Evolutionary conservation across 2,329 filamentous ascomycete genomes (phyloP).

Genomic region (Aspergillus quadrilineatus): DNA sequence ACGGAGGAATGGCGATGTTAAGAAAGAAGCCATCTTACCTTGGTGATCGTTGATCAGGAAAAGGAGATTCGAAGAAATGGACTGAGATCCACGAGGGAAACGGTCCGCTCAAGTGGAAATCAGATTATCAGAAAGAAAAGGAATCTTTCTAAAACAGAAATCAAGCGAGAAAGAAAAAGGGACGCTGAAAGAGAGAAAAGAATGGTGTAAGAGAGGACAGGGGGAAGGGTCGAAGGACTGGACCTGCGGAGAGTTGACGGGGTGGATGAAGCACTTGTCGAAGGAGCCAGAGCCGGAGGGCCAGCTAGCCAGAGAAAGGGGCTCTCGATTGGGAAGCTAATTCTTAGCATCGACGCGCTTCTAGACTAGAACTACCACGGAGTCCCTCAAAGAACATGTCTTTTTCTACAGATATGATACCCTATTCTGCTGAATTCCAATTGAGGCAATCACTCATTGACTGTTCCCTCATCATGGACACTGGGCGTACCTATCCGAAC

Average conservation of each 20-base stretch:
- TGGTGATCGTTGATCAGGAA: conserved; percentile 14
- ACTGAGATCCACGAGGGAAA: conserved; percentile 10
- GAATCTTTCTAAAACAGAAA: conserved; percentile 21
- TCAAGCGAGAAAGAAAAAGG: conserved; percentile 20
- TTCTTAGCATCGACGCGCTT: conserved; percentile 7
- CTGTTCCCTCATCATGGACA: not conserved
- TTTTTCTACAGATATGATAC: not conserved
- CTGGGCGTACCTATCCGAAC: not conserved
- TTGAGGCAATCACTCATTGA: not conserved
- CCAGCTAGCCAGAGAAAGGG: conserved; percentile 35
- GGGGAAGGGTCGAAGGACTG: conserved; percentile 23
- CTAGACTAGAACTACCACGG: not conserved
- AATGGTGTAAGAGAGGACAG: conserved; percentile 20
- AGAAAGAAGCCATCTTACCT: conserved; percentile 17
- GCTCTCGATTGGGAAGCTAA: conserved; percentile 15
- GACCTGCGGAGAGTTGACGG: conserved; percentile 23
- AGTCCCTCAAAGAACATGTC: not conserved
- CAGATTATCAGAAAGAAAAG: conserved; percentile 15
- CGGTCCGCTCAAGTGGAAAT: conserved; percentile 12
- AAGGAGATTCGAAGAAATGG: conserved; percentile 14
- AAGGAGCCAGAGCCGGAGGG: conserved; percentile 17
- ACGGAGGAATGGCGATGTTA: conserved; percentile 5
- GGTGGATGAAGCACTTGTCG: conserved; percentile 23
- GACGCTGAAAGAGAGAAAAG: conserved; percentile 27
- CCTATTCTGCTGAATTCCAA: not conserved